Conservation (phyloP, 2,329 filamentous ascomycete genomes). For the Clonostachys byssicola region DNA sequence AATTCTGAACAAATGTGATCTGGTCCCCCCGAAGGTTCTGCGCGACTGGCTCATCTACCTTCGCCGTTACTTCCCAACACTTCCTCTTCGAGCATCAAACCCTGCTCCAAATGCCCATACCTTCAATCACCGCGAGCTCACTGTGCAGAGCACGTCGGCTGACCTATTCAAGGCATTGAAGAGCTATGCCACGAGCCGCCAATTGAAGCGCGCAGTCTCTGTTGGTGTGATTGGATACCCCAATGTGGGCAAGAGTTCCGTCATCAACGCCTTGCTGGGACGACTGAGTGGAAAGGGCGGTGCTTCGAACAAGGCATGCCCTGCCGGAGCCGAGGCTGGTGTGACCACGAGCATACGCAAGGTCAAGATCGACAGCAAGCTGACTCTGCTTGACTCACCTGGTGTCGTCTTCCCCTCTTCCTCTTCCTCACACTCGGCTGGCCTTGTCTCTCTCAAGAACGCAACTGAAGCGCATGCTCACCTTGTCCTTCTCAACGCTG, state of each 20-base stretch:
- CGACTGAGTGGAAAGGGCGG: conserved; percentile 65
- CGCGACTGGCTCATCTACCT: conserved; percentile 82
- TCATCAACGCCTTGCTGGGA: conserved; percentile 87
- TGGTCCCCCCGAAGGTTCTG: conserved; percentile 77
- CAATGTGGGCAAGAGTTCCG: conserved; percentile 93
- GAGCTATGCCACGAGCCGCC: conserved; percentile 76
- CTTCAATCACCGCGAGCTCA: conserved; percentile 89
- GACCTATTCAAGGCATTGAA: conserved; percentile 87
- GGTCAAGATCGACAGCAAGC: conserved; percentile 92
- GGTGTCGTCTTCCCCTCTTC: conserved; percentile 89
- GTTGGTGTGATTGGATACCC: conserved; percentile 95
- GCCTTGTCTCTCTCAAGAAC: conserved; percentile 50
- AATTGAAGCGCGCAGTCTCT: conserved; percentile 84
- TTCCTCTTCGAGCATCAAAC: conserved; percentile 81
- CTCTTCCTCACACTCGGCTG: conserved; percentile 25
- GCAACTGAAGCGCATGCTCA: conserved; percentile 74
- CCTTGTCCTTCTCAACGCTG: conserved; percentile 82
- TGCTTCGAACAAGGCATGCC: conserved; percentile 62
- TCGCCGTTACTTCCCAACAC: conserved; percentile 83
- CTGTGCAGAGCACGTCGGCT: conserved; percentile 78
- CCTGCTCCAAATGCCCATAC: conserved; percentile 81
- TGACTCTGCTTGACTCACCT: conserved; percentile 89
- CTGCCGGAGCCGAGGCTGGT: conserved; percentile 85
- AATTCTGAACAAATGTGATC: conserved; percentile 92
- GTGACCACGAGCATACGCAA: conserved; percentile 85